Percentiles rank a stretch among this genome's conserved stretches.
These are phyloP conservation scores for Prunus persica DNA, from an alignment of 306 rosid genomes.

Conservation along the genomic window DNA sequence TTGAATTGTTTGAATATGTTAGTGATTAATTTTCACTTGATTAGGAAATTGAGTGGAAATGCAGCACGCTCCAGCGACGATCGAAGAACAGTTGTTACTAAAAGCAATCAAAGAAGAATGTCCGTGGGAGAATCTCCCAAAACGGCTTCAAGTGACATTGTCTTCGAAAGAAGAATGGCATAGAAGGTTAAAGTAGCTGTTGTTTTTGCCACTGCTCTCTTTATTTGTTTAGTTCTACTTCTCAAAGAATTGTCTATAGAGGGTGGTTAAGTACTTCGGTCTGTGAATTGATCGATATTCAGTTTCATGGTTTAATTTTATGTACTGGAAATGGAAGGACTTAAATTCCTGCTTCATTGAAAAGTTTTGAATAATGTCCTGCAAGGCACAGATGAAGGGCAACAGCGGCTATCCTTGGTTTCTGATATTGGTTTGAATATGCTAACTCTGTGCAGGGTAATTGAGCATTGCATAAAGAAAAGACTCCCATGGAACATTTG, in stretches of 20 bases:
- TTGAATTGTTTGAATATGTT: constrained; percentile 8
- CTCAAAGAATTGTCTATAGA: not conserved
- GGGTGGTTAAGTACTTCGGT: not conserved
- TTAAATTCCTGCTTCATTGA: not conserved
- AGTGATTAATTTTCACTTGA: not conserved
- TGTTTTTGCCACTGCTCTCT: not conserved
- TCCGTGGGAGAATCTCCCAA: constrained; percentile 77
- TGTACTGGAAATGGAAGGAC: not conserved
- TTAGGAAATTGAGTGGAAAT: constrained; percentile 42
- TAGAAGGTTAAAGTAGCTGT: constrained; percentile 47
- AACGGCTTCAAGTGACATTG: constrained; percentile 66
- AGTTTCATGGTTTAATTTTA: not conserved
- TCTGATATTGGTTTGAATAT: not conserved
- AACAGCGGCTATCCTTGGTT: too few species aligned
- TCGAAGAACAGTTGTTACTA: constrained; percentile 66
- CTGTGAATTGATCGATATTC: not conserved
- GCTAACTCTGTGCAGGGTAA: constrained; percentile 53
- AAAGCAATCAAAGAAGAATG: constrained; percentile 84
- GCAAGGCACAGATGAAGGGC: too few species aligned
- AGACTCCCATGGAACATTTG: constrained; percentile 79
- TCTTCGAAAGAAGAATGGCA: constrained; percentile 90
- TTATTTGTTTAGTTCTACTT: not conserved
- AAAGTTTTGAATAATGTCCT: not conserved
- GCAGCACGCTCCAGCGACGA: constrained; percentile 57
- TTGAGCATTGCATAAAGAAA: constrained; percentile 82